Base-by-base conservation (phyloP, 176 grass and related monocot genomes). In the Eragrostis curvula region DNA sequence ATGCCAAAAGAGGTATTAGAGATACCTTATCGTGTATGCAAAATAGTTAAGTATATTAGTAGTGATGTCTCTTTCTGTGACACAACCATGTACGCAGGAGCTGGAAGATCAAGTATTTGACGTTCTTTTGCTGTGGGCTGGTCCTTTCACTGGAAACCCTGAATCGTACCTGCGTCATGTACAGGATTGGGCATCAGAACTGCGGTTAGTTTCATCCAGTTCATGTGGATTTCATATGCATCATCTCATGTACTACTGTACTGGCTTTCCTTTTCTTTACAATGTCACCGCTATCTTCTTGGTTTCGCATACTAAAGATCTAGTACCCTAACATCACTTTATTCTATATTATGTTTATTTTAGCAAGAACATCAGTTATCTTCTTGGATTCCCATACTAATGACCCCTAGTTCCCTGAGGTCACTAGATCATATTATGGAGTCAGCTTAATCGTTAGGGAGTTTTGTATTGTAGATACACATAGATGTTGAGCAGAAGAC, bases 41-140 rank as follows among this genome's bases (percentile, higher is more conserved):
- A 58, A 79, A 47, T 48, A 42, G 52, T 4, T 83, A 61, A n/a
- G 20, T 74, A 62, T 23, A 62, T 80, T 77, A 23, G 18, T 83
- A 46, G 13, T 25, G 8, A 59, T 57, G 21, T 59, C n/a, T 74
- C 29, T 66, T 79, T 91, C 78, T 78, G 51, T 89, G 68, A 60
- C 62, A 5, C 49, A 48, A 66, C 10, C 20, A 70, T 81, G 55
- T 57, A 83, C 71, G 15, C 85, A 98, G 96, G 96, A 98, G 77
- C 87, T 98, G 71, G 96, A 98, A 83, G 92, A 93, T 74, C 96
- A 98, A 80, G 96, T 89, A 73, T 98, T 98, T 87, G 96, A 98
- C 75, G 84, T 98, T 88, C 96, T 98, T 86, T 83, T 98, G 88
- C 88, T 98, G 70, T 98, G 96, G 96, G 96, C 92, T 72, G 87